A percentile compares a stretch with the other conserved stretches of the same genome.
These are phyloP conservation scores for Emmonsiellopsis sp. DNA, from an alignment of 2,329 filamentous ascomycete species.

Conservation along the genomic window DNA sequence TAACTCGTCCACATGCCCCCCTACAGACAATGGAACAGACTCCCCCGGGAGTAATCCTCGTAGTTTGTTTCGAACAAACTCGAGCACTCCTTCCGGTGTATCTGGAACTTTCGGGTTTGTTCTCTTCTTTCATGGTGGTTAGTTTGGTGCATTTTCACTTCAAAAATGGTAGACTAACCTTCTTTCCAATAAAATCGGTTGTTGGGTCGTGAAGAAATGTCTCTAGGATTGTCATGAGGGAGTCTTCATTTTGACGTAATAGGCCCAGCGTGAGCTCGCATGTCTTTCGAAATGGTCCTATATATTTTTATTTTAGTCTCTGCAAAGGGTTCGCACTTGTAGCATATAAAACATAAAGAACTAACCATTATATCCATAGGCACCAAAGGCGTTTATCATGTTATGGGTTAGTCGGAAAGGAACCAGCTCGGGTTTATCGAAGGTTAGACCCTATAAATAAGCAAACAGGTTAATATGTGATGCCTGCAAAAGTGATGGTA, in stretches of 20 bases:
- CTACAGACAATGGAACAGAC: conserved; percentile 84
- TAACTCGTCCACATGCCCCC: conserved; percentile 94
- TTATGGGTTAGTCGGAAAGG: conserved; percentile 97
- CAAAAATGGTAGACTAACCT: conserved; percentile 27
- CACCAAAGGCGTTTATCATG: conserved; percentile 95
- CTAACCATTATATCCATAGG: conserved; percentile 73
- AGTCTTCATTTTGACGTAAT: conserved; percentile 85
- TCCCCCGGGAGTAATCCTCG: conserved; percentile 75
- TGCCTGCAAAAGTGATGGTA: neutral
- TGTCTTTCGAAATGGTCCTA: conserved; percentile 74
- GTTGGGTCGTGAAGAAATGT: conserved; percentile 97
- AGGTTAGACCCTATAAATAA: conserved; percentile 58
- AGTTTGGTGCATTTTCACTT: conserved; percentile 3
- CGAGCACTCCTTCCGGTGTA: conserved; percentile 70
- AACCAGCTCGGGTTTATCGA: conserved; percentile 87
- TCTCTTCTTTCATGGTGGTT: conserved; percentile 35
- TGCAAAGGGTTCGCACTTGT: neutral
- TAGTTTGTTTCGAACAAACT: conserved; percentile 80
- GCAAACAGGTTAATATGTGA: conserved; percentile 8
- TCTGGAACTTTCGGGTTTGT: conserved; percentile 48
- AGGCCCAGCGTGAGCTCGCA: conserved; percentile 81
- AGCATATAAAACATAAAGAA: neutral
- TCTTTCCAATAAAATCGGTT: conserved; percentile 77
- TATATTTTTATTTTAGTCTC: neutral
- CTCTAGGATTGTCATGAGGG: conserved; percentile 92